Conservation (phyloP, 495 filamentous ascomycete genomes). For the Podospora tetraspora region DNA sequence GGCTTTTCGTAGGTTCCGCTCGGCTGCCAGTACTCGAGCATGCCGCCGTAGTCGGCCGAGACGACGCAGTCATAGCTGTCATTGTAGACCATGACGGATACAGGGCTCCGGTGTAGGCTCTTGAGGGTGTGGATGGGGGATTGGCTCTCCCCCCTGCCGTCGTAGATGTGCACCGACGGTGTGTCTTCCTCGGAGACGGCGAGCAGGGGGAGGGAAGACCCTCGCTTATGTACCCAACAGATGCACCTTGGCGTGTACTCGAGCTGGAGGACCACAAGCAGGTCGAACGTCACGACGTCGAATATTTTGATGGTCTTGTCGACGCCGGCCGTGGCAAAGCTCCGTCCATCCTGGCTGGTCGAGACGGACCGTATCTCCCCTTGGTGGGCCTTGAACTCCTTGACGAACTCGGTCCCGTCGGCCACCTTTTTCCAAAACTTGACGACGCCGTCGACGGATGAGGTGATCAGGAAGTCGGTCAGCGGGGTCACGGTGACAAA, state of each 20-base stretch:
- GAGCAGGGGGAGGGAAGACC: slow-evolving; percentile 78
- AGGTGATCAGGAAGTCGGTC: slow-evolving; percentile 93
- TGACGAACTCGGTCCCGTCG: slow-evolving; percentile 91
- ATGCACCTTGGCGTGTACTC: slow-evolving; percentile 70
- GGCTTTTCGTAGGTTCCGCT: slow-evolving; percentile 81
- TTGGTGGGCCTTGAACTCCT: slow-evolving; percentile 88
- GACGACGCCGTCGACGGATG: slow-evolving; percentile 84
- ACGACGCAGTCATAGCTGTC: slow-evolving; percentile 82
- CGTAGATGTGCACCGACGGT: slow-evolving; percentile 71
- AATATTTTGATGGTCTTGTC: slow-evolving; percentile 94
- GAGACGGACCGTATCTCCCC: slow-evolving; percentile 79
- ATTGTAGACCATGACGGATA: slow-evolving; percentile 84
- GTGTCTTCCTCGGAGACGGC: slow-evolving; percentile 81
- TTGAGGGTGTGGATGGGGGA: slow-evolving; percentile 68
- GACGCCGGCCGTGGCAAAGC: slow-evolving; percentile 80
- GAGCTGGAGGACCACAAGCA: slow-evolving; percentile 72
- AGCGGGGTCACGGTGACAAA: slow-evolving; percentile 80
- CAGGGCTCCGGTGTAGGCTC: slow-evolving; percentile 68
- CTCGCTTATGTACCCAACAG: slow-evolving; percentile 89
- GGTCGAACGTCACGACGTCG: slow-evolving; percentile 91
- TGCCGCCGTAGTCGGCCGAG: slow-evolving; percentile 82
- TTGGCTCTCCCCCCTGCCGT: slow-evolving; percentile 77
- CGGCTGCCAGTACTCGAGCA: slow-evolving; percentile 96
- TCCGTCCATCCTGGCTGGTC: slow-evolving; percentile 83
- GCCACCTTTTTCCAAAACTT: slow-evolving; percentile 99